phyloP scores from a whole-genome alignment of 2,329 filamentous ascomycete species.

The Arthrobotrys iridis region DNA sequence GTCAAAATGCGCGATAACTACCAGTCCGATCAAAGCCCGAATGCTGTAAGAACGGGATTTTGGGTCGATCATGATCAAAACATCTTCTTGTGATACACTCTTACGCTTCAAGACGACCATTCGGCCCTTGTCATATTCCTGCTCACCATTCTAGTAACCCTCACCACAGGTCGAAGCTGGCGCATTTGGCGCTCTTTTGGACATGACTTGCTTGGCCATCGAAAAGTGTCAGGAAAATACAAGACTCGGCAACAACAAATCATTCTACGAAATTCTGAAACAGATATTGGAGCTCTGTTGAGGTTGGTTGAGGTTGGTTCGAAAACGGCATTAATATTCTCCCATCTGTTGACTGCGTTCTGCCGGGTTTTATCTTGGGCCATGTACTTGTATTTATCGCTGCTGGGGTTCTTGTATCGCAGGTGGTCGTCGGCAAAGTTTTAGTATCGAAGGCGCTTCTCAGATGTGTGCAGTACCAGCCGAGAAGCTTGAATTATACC shows the following conservation, averaged over 20 bases:
- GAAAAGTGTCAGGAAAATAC: neutral
- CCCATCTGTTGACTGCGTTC: neutral
- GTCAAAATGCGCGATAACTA: no score
- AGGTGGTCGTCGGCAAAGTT: slow-evolving; percentile 19
- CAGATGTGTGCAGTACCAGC: neutral
- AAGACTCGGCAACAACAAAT: slow-evolving; percentile 14
- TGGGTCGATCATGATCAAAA: slow-evolving; percentile 19
- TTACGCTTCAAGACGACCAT: slow-evolving; percentile 21
- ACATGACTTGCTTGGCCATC: neutral
- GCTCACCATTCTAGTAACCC: slow-evolving; percentile 12
- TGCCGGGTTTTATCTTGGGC: neutral
- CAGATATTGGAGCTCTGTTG: slow-evolving; percentile 2
- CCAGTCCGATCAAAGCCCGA: no score
- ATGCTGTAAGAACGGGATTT: slow-evolving; percentile 23
- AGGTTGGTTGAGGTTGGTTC: slow-evolving; percentile 7
- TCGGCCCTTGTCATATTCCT: slow-evolving; percentile 3
- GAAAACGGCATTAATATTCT: neutral
- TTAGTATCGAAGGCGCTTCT: slow-evolving; percentile 6
- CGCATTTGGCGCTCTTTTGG: slow-evolving; percentile 13
- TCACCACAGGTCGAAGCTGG: slow-evolving; percentile 23
- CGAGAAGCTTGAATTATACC: neutral
- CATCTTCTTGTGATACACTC: slow-evolving; percentile 11
- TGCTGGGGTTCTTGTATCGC: slow-evolving; percentile 17
- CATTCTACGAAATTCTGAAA: slow-evolving; percentile 28
- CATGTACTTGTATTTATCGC: slow-evolving; percentile 21